Percentiles rank a stretch among this genome's conserved stretches.
Conservation (phyloP, 805 yeast species). For the Metschnikowia colocasiae region DNA sequence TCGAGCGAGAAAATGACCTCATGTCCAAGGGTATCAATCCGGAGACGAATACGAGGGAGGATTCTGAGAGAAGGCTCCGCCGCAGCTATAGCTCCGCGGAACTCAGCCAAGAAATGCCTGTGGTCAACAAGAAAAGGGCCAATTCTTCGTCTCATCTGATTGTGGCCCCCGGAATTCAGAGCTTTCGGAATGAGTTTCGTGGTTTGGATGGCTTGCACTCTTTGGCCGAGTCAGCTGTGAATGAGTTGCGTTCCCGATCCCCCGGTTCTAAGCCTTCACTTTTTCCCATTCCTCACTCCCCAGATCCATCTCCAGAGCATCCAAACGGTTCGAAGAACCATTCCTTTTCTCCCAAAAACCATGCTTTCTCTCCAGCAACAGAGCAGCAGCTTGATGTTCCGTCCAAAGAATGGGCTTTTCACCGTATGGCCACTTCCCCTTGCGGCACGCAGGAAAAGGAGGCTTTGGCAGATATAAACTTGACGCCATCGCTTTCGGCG, state of each 20-base stretch:
- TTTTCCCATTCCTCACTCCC: neutral
- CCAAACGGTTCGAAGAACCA: neutral
- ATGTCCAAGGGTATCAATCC: constrained; percentile 53
- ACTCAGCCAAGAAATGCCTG: neutral
- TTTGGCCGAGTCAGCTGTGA: constrained; percentile 35
- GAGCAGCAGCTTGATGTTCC: neutral
- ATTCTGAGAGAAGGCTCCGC: constrained; percentile 7
- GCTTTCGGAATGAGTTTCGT: constrained; percentile 15
- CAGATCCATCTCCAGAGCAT: neutral
- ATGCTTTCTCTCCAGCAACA: neutral
- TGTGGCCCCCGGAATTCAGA: constrained; percentile 10
- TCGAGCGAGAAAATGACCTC: constrained; percentile 48
- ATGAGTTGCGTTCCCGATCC: constrained; percentile 19
- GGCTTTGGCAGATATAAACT: constrained; percentile 20
- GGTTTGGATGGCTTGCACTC: constrained; percentile 24
- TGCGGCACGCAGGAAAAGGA: constrained; percentile 7
- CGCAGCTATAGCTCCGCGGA: constrained; percentile 15
- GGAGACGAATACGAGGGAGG: constrained; percentile 18
- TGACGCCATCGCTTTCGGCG: constrained; percentile 39
- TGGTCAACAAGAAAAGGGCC: constrained; percentile 17
- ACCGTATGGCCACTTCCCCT: neutral
- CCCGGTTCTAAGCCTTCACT: constrained; percentile 8
- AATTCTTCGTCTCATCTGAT: constrained; percentile 17
- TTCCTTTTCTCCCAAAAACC: neutral
- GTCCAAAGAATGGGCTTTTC: constrained; percentile 11